Evolutionary conservation across 768 basidiomycete genomes (phyloP).

Genomic region (Hygrocybe punicea): DNA sequence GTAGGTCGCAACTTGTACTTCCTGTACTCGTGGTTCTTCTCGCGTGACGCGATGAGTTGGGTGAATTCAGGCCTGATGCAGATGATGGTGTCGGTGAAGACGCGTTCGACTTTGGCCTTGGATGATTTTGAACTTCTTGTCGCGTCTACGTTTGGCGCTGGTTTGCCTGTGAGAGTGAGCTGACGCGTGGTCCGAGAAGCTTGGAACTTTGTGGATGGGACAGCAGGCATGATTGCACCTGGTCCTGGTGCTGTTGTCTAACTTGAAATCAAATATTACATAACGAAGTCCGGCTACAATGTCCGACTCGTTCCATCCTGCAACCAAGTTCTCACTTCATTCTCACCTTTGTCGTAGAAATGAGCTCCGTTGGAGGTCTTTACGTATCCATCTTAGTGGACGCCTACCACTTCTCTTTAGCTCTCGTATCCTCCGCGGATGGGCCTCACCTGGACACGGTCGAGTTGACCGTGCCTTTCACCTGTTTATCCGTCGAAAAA

Average conservation of each 20-base stretch:
- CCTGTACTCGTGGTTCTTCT: constrained; percentile 39
- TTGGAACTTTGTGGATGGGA: not conserved
- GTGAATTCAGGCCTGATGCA: constrained; percentile 32
- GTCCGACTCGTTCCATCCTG: too few relatives aligned
- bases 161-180: constrained; percentile 21
- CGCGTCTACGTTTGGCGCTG: constrained; percentile 5
- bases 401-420: too few relatives aligned
- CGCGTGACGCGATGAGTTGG: constrained; percentile 26
- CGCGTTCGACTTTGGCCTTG: constrained; percentile 18
- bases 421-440: too few relatives aligned
- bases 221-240: not conserved
- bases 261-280: too few relatives aligned
- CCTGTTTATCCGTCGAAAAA: not conserved
- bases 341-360: too few relatives aligned
- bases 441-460: too few relatives aligned
- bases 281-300: too few relatives aligned
- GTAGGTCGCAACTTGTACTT: constrained; percentile 29
- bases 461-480: not conserved
- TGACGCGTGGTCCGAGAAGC: constrained; percentile 14
- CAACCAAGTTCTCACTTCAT: too few relatives aligned
- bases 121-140: constrained; percentile 11
- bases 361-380: too few relatives aligned
- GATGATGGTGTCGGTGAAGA: constrained; percentile 31
- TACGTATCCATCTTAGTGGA: too few relatives aligned
- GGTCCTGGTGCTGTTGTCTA: too few relatives aligned